These are phyloP conservation scores for Ambrosiella cleistominuta DNA, from an alignment of 2,329 filamentous ascomycete genomes.

Conservation along the genomic window DNA sequence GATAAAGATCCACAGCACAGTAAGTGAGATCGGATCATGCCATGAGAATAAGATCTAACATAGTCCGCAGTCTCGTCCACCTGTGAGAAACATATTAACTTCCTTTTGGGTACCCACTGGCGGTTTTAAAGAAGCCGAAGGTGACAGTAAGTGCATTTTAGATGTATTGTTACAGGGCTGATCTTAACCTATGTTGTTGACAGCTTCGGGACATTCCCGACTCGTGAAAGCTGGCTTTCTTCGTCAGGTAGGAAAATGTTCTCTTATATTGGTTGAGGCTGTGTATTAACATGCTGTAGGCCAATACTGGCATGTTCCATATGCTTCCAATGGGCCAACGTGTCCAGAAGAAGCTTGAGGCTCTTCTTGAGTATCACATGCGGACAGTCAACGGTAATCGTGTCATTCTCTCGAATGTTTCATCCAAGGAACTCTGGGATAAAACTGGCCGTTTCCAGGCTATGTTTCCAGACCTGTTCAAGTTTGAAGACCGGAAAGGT, in stretches of 20 bases:
- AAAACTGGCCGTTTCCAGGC: constrained; percentile 64
- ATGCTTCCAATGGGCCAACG: constrained; percentile 71
- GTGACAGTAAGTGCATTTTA: constrained; percentile 29
- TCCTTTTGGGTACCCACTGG: constrained; percentile 66
- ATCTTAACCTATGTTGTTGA: background rate
- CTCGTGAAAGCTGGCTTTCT: constrained; percentile 50
- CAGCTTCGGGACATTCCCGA: constrained; percentile 11
- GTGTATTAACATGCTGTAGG: constrained; percentile 26
- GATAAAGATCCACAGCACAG: constrained; percentile 8
- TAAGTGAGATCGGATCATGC: background rate
- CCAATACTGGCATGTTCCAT: constrained; percentile 83
- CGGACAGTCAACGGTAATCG: constrained; percentile 62
- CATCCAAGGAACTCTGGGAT: constrained; percentile 68
- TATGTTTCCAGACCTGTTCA: constrained; percentile 62
- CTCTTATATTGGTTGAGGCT: background rate
- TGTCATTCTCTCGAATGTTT: constrained; percentile 67
- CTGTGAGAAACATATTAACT: constrained; percentile 31
- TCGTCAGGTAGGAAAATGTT: constrained; percentile 38
- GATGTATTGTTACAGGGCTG: background rate
- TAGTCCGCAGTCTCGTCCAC: constrained; percentile 1
- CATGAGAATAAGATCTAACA: background rate
- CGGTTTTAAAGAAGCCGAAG: constrained; percentile 40
- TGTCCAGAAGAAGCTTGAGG: constrained; percentile 77
- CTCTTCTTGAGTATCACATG: constrained; percentile 82
- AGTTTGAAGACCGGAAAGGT: constrained; percentile 61